phyloP scores from a whole-genome alignment of 1,139 yeast genomes.

The Suhomyces guaymorum region DNA sequence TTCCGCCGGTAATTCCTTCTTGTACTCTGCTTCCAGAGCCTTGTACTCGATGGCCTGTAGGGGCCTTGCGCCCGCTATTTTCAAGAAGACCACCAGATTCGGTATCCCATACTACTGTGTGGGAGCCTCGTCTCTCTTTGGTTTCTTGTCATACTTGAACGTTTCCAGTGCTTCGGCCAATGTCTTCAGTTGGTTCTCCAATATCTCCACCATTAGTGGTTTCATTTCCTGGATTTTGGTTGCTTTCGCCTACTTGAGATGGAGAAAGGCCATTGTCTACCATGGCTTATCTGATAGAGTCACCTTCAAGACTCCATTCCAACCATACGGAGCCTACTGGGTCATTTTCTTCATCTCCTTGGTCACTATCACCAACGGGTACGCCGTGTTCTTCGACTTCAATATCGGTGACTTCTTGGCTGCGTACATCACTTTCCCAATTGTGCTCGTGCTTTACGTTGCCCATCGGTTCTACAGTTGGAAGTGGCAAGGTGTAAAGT shows the following conservation, averaged over 20 bases:
- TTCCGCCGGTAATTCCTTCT: slow-evolving; percentile 72
- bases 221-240: slow-evolving; percentile 65
- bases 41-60: slow-evolving; percentile 62
- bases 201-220: slow-evolving; percentile 71
- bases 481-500: slow-evolving; percentile 27
- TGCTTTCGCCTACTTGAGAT: slow-evolving; percentile 48
- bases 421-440: slow-evolving; percentile 61
- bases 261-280: slow-evolving; percentile 52
- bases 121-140: slow-evolving; percentile 43
- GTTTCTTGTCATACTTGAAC: slow-evolving; percentile 63
- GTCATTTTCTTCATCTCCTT: slow-evolving; percentile 48
- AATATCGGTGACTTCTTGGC: slow-evolving; percentile 58
- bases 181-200: slow-evolving; percentile 68
- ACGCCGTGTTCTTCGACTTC: slow-evolving; percentile 54
- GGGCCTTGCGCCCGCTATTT: slow-evolving; percentile 62
- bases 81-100: slow-evolving; percentile 54
- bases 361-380: slow-evolving; percentile 59
- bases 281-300: slow-evolving; percentile 47
- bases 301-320: slow-evolving; percentile 48
- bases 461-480: slow-evolving; percentile 41
- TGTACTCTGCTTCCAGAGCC: slow-evolving; percentile 70
- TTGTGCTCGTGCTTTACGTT: slow-evolving; percentile 47
- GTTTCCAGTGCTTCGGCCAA: slow-evolving; percentile 53
- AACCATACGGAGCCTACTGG: slow-evolving; percentile 53
- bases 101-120: slow-evolving; percentile 65